Evolutionary conservation across 164 flowering plant genomes (phyloP), one percentile per base, ranked within the genome.

Genomic region (Stephania cephalantha): DNA sequence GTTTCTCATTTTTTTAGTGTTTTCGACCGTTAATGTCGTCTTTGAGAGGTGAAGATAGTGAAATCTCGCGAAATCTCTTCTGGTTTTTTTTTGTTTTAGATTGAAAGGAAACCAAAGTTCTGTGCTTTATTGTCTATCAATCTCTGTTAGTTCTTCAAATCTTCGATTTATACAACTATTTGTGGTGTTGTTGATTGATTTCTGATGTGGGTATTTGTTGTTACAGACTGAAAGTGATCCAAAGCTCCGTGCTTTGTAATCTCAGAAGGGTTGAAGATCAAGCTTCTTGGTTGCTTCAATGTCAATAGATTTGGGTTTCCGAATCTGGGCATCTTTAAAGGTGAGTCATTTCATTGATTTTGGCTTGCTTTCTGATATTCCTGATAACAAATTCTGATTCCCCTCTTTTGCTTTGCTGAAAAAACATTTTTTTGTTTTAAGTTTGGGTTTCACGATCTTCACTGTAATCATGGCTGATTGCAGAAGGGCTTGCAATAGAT

Each of bases 21-120:
- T 30, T 76, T 50, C 52, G 74, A 71, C 71, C 78, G 78, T 76
- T 76, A 20, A 63, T 71, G 20, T 58, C n/a, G 55, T 52, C 75
- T 74, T 45, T 29, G 31, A 7, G 9, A 53, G 45, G 29, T 17
- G 68, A 55, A 64, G 71, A 11, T 17, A 65, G 31, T n/a, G 44
- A n/a, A 15, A 42, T 44, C 15, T 35, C 18, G 31, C 11, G 44
- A n/a, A 15, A 42, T 44, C 15, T 35, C 18, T 17, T 71, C 64
- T 25, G 74, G 65, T 48, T 45, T 76, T 45, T 76, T 31, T 5
- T 66, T 22, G 30, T 69, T 29, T 69, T 68, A 53, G 67, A 20
- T 42, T 48, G 52, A 74, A 52, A 2, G 42, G 42, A 35, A 35
- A 35, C 42, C 42, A 35, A 35, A 35, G 4, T 35, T 35, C 4